phyloP scores from a whole-genome alignment of 129 eudicot genomes.

The Arctium lappa region DNA sequence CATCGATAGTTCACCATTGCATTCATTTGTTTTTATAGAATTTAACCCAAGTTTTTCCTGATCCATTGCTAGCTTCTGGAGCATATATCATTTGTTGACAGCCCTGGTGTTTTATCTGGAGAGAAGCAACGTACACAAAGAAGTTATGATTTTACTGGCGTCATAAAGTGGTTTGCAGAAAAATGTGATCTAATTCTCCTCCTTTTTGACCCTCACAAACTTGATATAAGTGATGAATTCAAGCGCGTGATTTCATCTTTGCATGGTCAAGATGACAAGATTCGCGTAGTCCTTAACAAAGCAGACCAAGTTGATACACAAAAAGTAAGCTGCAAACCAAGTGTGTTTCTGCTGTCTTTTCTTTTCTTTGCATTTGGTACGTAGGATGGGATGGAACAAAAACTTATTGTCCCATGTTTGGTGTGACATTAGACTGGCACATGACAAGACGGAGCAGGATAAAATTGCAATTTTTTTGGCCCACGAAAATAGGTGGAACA shows the following conservation, averaged over 20 bases:
- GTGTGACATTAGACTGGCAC: neutral
- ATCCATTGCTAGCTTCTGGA: conserved; percentile 58
- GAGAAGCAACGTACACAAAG: conserved; percentile 93
- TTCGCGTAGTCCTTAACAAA: conserved; percentile 91
- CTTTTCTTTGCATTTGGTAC: neutral
- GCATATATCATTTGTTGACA: conserved; percentile 83
- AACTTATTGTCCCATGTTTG: neutral
- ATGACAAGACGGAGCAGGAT: neutral
- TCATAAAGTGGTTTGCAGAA: conserved; percentile 98
- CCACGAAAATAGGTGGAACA: neutral
- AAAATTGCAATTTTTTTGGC: neutral
- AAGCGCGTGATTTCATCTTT: conserved; percentile 84
- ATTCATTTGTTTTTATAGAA: neutral
- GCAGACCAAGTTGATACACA: conserved; percentile 99
- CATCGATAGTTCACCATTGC: neutral
- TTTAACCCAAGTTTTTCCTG: neutral
- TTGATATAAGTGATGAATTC: conserved; percentile 94
- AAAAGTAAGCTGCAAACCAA: conserved; percentile 45
- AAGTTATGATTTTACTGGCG: conserved; percentile 97
- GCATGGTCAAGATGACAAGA: conserved; percentile 91
- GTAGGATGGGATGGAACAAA: neutral
- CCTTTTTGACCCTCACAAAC: conserved; percentile 91
- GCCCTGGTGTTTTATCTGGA: conserved; percentile 97
- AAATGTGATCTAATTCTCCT: conserved; percentile 88
- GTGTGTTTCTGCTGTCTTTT: neutral